Base-by-base conservation (phyloP, 2,329 filamentous ascomycete species). In the Pseudogymnoascus destructans region DNA sequence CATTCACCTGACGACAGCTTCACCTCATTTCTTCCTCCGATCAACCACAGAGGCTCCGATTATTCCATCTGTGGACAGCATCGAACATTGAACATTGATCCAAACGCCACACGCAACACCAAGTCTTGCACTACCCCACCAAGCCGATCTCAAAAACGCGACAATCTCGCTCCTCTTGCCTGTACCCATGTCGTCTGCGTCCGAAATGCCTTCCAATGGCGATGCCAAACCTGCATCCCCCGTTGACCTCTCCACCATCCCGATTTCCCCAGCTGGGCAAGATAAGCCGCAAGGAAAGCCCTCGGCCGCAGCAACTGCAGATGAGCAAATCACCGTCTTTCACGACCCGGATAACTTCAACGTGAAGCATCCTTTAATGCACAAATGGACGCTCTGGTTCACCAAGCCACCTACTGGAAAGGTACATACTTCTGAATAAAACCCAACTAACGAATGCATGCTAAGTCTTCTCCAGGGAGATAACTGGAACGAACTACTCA, bases 311-410 rank as follows among this genome's bases (percentile, higher is more conserved):
- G 65, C 67, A 57, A 72, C 71, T 58, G 74, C 76, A 63, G 73
- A 73, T 64, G 85, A 91, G 70, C 77, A 87, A 57, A 79, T 95
- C 68, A 98, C 93, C 52, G 92, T 98, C 66, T 98, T 98, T 77
- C 91, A 98, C 72, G 90, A 97, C 75, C 87, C 93, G 67, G 87
- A 96, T 65, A 96, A 98, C 79, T 98, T 98, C 82, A 98, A 95
- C 68, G 93, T 98, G 74, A 98, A 97, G 81, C 93, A 98, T 73
- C 92, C 91, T 65, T 81, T 98, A 61, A 91, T 95, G 81, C 87
- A 96, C 79, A 87, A 88, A 71, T 98, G 93, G 93, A 97, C 93
- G 60, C 79, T 98, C 59, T 98, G 95, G 95, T 98, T 97, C 79
- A 97, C 92, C 69, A 97, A 97, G 81, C 92, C 93, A 58, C 87